These are phyloP conservation scores for Crithidia brevicula DNA, from an alignment of 208 protist genomes.

Conservation along the genomic window DNA sequence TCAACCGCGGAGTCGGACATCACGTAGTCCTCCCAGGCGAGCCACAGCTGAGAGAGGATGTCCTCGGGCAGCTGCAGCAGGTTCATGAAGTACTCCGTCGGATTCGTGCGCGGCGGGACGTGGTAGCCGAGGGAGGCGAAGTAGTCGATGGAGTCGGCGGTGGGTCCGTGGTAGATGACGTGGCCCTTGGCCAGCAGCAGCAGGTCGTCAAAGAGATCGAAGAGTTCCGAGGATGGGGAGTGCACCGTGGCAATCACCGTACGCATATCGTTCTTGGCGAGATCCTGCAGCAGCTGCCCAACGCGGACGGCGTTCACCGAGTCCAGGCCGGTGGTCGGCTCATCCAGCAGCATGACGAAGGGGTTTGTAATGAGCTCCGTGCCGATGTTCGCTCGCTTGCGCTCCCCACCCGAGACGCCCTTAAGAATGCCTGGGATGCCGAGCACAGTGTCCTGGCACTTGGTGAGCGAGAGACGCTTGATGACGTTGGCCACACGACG, in stretches of 20 bases:
- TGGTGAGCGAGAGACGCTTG: slow-evolving; percentile 59
- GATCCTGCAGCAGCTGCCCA: slow-evolving; percentile 72
- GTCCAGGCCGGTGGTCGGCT: slow-evolving; percentile 90
- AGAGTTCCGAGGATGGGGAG: slow-evolving; percentile 85
- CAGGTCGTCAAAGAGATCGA: slow-evolving; percentile 84
- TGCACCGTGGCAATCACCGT: slow-evolving; percentile 90
- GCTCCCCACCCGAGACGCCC: slow-evolving; percentile 89
- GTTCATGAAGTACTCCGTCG: slow-evolving; percentile 90
- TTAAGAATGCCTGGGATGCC: slow-evolving; percentile 75
- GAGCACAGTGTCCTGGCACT: slow-evolving; percentile 81
- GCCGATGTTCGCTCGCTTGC: slow-evolving; percentile 87
- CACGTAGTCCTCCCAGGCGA: slow-evolving; percentile 80
- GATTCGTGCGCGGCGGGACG: slow-evolving; percentile 71
- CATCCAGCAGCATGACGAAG: slow-evolving; percentile 87
- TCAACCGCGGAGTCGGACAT: slow-evolving; percentile 46
- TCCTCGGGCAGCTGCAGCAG: slow-evolving; percentile 75
- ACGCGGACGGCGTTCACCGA: slow-evolving; percentile 82
- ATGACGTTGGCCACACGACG: slow-evolving; percentile 70
- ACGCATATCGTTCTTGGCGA: slow-evolving; percentile 80
- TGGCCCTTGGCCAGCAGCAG: slow-evolving; percentile 80
- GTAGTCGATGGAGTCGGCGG: slow-evolving; percentile 50
- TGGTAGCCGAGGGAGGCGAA: slow-evolving; percentile 51
- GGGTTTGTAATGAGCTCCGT: slow-evolving; percentile 90
- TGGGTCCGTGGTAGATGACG: slow-evolving; percentile 84
- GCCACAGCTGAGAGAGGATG: slow-evolving; percentile 65